Percentiles rank a stretch among this genome's conserved stretches.
Conservation (phyloP, 345 rosid genomes). For the Lepidium africanum region DNA sequence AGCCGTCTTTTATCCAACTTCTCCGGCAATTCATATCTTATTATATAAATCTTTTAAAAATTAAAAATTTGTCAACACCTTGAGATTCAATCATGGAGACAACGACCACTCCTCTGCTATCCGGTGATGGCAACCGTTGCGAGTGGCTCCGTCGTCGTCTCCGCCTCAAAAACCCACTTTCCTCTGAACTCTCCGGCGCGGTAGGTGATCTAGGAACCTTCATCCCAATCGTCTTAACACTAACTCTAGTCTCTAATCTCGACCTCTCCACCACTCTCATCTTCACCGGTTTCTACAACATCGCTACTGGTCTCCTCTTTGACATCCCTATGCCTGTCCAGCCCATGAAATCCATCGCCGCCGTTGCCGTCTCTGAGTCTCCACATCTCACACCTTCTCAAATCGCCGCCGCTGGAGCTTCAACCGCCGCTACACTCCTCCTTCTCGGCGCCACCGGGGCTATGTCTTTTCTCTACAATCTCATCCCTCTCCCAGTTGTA, state of each 20-base stretch:
- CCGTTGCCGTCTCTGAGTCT: conserved; percentile 62
- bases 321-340: conserved; percentile 83
- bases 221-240: conserved; percentile 65
- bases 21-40: neutral
- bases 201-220: conserved; percentile 83
- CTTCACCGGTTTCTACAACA: conserved; percentile 69
- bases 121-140: conserved; percentile 1
- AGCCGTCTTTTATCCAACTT: conserved; percentile 28
- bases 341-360: conserved; percentile 87
- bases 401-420: conserved; percentile 60
- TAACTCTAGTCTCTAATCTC: conserved; percentile 58
- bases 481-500: conserved; percentile 81
- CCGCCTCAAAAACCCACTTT: conserved; percentile 32
- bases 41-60: neutral
- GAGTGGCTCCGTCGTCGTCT: conserved; percentile 41
- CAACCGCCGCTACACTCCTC: conserved; percentile 52
- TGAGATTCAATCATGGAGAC: conserved; percentile 25
- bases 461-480: conserved; percentile 63
- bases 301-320: conserved; percentile 72
- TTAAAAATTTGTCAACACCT: neutral
- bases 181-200: conserved; percentile 73
- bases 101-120: conserved; percentile 29
- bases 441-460: conserved; percentile 66
- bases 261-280: conserved; percentile 72
- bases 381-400: conserved; percentile 62